Evolutionary conservation across 306 rosid species (phyloP).

Genomic region (Luffa acutangula): DNA sequence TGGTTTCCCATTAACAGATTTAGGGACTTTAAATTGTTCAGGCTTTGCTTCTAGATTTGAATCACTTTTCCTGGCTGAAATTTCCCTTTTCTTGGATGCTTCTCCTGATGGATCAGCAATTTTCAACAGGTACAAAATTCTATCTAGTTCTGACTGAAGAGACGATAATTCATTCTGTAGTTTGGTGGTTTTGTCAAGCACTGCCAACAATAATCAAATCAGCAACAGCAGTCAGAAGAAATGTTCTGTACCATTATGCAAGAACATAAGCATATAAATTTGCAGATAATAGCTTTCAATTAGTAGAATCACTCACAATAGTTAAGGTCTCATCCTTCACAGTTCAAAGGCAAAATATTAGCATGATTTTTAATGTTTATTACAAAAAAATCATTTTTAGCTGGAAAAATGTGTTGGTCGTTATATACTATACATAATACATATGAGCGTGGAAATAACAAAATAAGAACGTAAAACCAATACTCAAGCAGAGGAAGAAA

Average conservation of each 20-base stretch:
- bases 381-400: background rate
- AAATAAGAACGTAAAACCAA: background rate
- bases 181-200: conserved; percentile 50
- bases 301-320: background rate
- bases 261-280: background rate
- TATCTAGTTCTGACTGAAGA: conserved; percentile 78
- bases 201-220: conserved; percentile 41
- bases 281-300: background rate
- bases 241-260: conserved; percentile 1
- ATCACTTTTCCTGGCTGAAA: conserved; percentile 60
- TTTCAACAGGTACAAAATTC: conserved; percentile 69
- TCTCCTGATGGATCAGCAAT: conserved; percentile 94
- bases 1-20: conserved; percentile 30
- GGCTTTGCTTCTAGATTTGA: conserved; percentile 36
- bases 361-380: background rate
- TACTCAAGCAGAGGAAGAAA: background rate
- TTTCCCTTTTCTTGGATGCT: conserved; percentile 69
- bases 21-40: conserved; percentile 23
- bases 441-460: background rate
- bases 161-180: conserved; percentile 56
- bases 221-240: conserved; percentile 16
- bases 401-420: background rate
- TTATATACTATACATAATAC: background rate
- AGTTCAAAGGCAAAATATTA: background rate
- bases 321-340: background rate